phyloP scores from a whole-genome alignment of 768 basidiomycete genomes.

The Tephrocybe sp. region DNA sequence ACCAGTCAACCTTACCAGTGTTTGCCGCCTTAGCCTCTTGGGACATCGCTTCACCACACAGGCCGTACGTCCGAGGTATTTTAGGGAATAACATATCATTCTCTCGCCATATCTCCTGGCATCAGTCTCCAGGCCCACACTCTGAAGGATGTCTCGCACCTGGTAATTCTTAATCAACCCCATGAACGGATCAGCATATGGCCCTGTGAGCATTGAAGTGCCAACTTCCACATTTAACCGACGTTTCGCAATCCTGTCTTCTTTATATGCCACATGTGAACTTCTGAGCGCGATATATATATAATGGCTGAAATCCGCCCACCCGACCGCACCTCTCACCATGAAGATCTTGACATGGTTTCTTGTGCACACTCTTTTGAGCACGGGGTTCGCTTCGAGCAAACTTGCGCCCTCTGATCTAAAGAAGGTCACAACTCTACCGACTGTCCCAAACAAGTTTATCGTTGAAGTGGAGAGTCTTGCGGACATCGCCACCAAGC shows the following conservation, averaged over 20 bases:
- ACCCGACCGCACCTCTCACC: slow-evolving; percentile 11
- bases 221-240: not conserved
- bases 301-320: not conserved
- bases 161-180: not conserved
- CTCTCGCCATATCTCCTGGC: not conserved
- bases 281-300: slow-evolving; percentile 1
- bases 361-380: slow-evolving; percentile 24
- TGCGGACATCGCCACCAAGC: slow-evolving; percentile 34
- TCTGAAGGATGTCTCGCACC: not conserved
- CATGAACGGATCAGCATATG: slow-evolving; percentile 4
- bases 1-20: too few species aligned
- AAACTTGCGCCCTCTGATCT: slow-evolving; percentile 35
- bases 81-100: not conserved
- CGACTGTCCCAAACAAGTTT: slow-evolving; percentile 47
- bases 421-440: slow-evolving; percentile 34
- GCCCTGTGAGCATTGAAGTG: not conserved
- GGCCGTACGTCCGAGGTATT: not conserved
- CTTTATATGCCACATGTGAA: slow-evolving; percentile 2
- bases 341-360: slow-evolving; percentile 35
- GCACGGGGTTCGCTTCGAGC: slow-evolving; percentile 25
- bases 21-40: not conserved
- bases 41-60: not conserved
- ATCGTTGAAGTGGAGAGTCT: slow-evolving; percentile 53
- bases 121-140: not conserved
- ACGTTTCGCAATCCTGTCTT: slow-evolving; percentile 4